Evolutionary conservation across 192 early-diverging fungal species (phyloP), one percentile per base, ranked within the genome.

Genomic region (Umbelopsis sp.): DNA sequence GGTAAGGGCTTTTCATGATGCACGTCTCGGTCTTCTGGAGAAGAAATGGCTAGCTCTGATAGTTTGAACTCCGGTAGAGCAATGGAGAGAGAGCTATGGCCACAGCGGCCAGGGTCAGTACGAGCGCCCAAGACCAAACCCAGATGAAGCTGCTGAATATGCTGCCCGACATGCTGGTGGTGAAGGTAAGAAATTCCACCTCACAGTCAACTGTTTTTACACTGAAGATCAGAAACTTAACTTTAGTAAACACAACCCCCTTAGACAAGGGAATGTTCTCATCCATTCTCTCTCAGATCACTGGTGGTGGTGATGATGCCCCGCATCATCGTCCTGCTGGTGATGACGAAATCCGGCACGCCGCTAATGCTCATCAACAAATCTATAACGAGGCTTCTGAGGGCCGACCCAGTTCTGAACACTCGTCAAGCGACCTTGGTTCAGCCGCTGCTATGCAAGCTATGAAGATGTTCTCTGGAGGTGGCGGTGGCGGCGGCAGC

Each of bases 391-490:
- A 76, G 38, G 32, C 47, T 29, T 49, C 47, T 20, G 26, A 32
- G 9, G 77, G 65, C 21, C 45, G 59, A 20, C 54, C 68, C 41
- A 11, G 38, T 11, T 22, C 45, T 25, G 51, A 72, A n/a, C 52
- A 45, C 25, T 67, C 74, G 6, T 73, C 74, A 16, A 59, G 70
- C 32, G 79, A 80, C 25, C 36, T 80, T 14, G 79, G 79, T 21
- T 73, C 74, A n/a, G 79, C 79, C 34, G 79, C 79, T 26, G 79
- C 79, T 52, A 31, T 80, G 31, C 79, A 80, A 44, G 79, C 79
- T 16, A 73, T 80, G 62, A 75, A 76, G 69, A 72, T 69, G 70
- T 76, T 76, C 65, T 54, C 68, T 41, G 41, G 65, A 51, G 50
- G 65, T 44, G 68, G 74, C 22, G 68, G 68, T 10, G 71, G 71